A percentile compares a stretch with the other conserved stretches of the same genome.
Evolutionary conservation across 2,329 filamentous ascomycete genomes (phyloP).

Genomic region (Colletotrichum chrysophilum): DNA sequence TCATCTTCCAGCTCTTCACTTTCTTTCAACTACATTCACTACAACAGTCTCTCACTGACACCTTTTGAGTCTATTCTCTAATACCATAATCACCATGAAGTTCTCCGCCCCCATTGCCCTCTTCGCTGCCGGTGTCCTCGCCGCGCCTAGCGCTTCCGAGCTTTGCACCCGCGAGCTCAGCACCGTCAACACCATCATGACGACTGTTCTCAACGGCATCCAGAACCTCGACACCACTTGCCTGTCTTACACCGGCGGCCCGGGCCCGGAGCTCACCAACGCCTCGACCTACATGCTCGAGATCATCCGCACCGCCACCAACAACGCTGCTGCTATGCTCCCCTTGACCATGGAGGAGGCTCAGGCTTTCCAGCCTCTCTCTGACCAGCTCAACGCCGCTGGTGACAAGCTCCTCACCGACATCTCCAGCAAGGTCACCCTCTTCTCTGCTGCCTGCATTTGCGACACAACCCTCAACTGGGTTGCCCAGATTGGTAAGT

Average conservation of each 20-base stretch:
- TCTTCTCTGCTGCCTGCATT: neutral
- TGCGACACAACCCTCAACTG: conserved; percentile 13
- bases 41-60: neutral
- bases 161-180: conserved; percentile 10
- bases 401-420: conserved; percentile 19
- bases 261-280: neutral
- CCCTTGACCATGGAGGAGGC: conserved; percentile 19
- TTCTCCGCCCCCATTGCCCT: conserved; percentile 5
- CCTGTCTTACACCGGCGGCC: conserved; percentile 1
- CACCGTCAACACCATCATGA: conserved; percentile 18
- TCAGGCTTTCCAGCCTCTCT: conserved; percentile 20
- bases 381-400: conserved; percentile 17
- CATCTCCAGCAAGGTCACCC: neutral
- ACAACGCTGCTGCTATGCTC: conserved; percentile 7
- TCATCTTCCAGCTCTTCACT: neutral
- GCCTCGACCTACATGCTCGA: conserved; percentile 8
- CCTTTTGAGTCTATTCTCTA: neutral
- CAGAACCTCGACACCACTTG: conserved; percentile 1
- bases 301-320: conserved; percentile 17
- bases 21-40: neutral
- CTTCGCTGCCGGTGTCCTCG: conserved; percentile 10
- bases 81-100: conserved; percentile 3
- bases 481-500: conserved; percentile 16
- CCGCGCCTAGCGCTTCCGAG: neutral
- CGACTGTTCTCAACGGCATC: conserved; percentile 17